phyloP scores from a whole-genome alignment of 139 green algal species.

The Micromonas commoda region DNA sequence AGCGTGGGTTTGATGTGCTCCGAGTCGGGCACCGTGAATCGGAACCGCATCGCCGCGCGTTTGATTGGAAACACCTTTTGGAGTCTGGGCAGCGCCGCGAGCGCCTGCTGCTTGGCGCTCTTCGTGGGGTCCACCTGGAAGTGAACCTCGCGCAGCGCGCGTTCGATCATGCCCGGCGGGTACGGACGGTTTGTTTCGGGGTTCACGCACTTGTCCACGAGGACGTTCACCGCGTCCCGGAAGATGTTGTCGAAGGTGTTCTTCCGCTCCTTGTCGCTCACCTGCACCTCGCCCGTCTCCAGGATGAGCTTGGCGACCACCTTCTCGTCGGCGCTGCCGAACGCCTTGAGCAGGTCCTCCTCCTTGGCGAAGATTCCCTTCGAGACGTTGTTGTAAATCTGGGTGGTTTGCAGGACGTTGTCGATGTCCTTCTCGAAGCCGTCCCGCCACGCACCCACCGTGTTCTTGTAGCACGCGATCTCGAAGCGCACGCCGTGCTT shows the following conservation, averaged over 20 bases:
- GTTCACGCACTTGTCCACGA: slow-evolving; percentile 84
- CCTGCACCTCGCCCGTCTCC: slow-evolving; percentile 83
- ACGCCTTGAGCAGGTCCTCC: slow-evolving; percentile 77
- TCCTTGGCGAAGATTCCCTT: slow-evolving; percentile 87
- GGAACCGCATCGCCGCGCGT: slow-evolving; percentile 84
- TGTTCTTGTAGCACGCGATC: slow-evolving; percentile 99
- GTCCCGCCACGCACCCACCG: slow-evolving; percentile 53
- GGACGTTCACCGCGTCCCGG: slow-evolving; percentile 65
- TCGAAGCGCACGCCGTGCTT: slow-evolving; percentile 91
- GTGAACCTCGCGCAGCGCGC: slow-evolving; percentile 81
- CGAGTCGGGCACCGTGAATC: no score
- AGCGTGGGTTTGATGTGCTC: no score
- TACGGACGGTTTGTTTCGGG: slow-evolving; percentile 83
- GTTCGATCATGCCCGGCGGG: slow-evolving; percentile 87
- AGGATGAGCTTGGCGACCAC: slow-evolving; percentile 80
- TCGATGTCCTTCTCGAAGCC: slow-evolving; percentile 86
- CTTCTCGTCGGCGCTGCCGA: slow-evolving; percentile 81
- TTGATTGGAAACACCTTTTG: slow-evolving; percentile 70
- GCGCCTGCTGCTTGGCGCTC: slow-evolving; percentile 88
- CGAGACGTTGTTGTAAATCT: slow-evolving; percentile 91
- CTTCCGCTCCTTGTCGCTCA: slow-evolving; percentile 92
- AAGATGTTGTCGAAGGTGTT: slow-evolving; percentile 76
- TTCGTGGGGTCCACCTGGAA: slow-evolving; percentile 87
- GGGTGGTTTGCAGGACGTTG: slow-evolving; percentile 91
- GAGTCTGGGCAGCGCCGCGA: slow-evolving; percentile 41